phyloP scores from a whole-genome alignment of 495 filamentous ascomycete genomes.

The Neurospora intermedia region DNA sequence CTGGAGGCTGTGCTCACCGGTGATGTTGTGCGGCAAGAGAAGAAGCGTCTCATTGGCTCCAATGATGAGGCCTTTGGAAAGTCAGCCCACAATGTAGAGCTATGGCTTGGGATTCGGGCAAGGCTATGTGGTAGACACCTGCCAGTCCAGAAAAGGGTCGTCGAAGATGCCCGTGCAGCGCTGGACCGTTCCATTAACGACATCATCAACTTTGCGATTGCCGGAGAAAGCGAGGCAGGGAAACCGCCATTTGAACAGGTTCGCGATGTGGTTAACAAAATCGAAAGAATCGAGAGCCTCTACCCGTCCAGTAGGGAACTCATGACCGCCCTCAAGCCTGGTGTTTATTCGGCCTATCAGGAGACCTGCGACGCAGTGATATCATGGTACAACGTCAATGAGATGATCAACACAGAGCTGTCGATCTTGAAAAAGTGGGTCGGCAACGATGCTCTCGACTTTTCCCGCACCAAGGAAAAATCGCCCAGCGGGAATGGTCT shows the following conservation, averaged over 20 bases:
- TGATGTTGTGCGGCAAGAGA: conserved; percentile 95
- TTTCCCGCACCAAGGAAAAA: conserved; percentile 52
- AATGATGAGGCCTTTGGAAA: conserved; percentile 63
- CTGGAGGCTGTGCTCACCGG: conserved; percentile 88
- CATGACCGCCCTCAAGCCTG: conserved; percentile 56
- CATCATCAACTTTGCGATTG: conserved; percentile 85
- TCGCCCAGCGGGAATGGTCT: conserved; percentile 52
- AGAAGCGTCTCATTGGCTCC: conserved; percentile 81
- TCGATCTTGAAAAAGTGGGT: conserved; percentile 89
- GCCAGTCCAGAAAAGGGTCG: conserved; percentile 67
- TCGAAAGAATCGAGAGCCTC: conserved; percentile 73
- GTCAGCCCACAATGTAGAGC: conserved; percentile 61
- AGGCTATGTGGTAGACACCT: conserved; percentile 73
- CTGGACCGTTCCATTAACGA: conserved; percentile 68
- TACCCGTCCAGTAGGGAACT: conserved; percentile 73
- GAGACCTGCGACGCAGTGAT: conserved; percentile 80
- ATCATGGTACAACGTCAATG: conserved; percentile 96
- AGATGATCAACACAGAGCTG: conserved; percentile 91
- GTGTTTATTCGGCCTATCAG: conserved; percentile 60
- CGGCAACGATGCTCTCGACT: conserved; percentile 90
- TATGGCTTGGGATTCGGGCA: conserved; percentile 83
- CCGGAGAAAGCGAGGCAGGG: conserved; percentile 84
- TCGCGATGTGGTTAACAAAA: conserved; percentile 73
- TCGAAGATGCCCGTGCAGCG: conserved; percentile 64
- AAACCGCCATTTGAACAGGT: conserved; percentile 81